Evolutionary conservation across 208 protist species (phyloP).

Genomic region (Acanthamoeba lenticulata): DNA sequence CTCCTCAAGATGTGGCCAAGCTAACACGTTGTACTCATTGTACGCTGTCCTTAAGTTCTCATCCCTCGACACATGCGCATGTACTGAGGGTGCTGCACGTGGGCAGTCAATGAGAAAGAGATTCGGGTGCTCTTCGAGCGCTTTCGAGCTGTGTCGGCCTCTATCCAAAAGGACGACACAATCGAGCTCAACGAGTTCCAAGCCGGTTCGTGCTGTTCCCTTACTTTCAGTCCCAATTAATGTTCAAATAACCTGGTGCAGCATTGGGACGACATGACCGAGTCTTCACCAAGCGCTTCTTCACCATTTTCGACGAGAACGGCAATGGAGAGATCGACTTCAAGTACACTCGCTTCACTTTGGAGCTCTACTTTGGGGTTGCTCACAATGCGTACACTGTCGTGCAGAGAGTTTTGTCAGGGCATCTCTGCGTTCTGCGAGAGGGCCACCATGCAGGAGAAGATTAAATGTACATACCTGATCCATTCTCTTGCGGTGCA

Average conservation of each 20-base stretch:
- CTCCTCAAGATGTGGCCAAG: background rate
- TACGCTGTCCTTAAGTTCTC: background rate
- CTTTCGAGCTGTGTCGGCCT: background rate
- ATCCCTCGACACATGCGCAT: too few relatives aligned
- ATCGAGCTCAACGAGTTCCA: conserved; percentile 33
- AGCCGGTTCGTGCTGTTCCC: too few relatives aligned
- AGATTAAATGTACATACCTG: background rate
- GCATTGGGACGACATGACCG: background rate
- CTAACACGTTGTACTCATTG: background rate
- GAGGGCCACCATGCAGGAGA: background rate
- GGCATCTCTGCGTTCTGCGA: conserved; percentile 6
- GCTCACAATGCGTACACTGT: background rate
- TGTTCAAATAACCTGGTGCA: background rate
- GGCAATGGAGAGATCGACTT: conserved; percentile 24
- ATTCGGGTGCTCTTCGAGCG: background rate
- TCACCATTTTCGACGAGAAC: background rate
- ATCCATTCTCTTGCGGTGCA: background rate
- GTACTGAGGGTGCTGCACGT: background rate
- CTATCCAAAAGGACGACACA: conserved; percentile 16
- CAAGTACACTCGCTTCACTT: background rate
- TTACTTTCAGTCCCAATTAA: too few relatives aligned
- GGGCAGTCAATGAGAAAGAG: background rate
- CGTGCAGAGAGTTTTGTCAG: background rate
- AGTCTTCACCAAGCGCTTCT: background rate
- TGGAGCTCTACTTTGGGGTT: too few relatives aligned